phyloP scores from a whole-genome alignment of 2,329 filamentous ascomycete species.

The Scedosporium dehoogii region DNA sequence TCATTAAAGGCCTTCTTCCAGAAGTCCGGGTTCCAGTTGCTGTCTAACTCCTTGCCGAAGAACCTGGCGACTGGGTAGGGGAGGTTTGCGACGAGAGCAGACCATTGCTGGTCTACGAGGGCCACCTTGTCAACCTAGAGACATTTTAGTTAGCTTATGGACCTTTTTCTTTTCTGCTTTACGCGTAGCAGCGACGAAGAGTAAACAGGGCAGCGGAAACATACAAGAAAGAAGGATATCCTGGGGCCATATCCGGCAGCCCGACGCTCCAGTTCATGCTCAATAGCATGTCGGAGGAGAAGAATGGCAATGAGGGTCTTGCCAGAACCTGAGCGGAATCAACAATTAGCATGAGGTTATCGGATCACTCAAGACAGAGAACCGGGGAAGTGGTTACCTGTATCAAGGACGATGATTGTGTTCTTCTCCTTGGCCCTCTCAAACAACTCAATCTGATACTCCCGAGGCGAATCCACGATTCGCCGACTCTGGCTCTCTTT shows the following conservation, averaged over 20 bases:
- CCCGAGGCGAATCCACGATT: slow-evolving; percentile 69
- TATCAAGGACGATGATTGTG: slow-evolving; percentile 86
- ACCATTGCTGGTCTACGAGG: slow-evolving; percentile 80
- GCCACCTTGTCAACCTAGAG: slow-evolving; percentile 71
- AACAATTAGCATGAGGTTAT: slow-evolving; percentile 8
- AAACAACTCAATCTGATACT: slow-evolving; percentile 89
- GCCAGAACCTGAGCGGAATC: slow-evolving; percentile 57
- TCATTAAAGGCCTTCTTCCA: slow-evolving; percentile 44
- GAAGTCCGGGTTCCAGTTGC: slow-evolving; percentile 29
- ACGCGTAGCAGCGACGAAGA: too few species aligned
- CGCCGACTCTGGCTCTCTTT: slow-evolving; percentile 24
- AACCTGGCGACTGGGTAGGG: slow-evolving; percentile 65
- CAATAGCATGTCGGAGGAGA: slow-evolving; percentile 65
- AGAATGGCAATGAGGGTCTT: slow-evolving; percentile 95
- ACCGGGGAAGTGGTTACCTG: slow-evolving; percentile 38
- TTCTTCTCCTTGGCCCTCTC: slow-evolving; percentile 78
- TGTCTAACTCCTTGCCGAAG: slow-evolving; percentile 57
- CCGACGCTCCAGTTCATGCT: slow-evolving; percentile 66
- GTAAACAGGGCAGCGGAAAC: too few species aligned
- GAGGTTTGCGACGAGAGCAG: slow-evolving; percentile 72
- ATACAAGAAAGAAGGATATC: slow-evolving; percentile 74
- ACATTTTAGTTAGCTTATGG: not conserved
- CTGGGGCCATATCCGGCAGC: slow-evolving; percentile 47
- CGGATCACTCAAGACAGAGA: slow-evolving; percentile 3
- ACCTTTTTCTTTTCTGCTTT: not conserved